These are phyloP conservation scores for Trypanosoma grayi DNA, from an alignment of 208 protist species.

Conservation along the genomic window DNA sequence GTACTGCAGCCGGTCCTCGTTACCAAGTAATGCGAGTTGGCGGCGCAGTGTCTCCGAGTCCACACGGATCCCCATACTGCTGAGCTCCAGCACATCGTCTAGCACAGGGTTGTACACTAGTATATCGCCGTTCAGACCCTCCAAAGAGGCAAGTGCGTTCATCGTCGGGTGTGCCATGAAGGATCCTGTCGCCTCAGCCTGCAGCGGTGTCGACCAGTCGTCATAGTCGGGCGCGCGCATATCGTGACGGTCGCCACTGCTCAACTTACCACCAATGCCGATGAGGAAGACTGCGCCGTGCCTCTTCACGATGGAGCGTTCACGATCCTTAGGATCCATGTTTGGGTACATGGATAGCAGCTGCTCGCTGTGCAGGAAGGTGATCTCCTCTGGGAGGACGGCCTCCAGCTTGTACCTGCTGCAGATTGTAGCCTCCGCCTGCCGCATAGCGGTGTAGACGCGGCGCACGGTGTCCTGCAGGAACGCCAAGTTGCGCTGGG, in stretches of 20 bases:
- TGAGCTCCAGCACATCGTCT: conserved; percentile 85
- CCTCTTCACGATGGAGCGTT: conserved; percentile 62
- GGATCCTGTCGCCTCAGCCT: neutral
- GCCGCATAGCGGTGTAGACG: conserved; percentile 68
- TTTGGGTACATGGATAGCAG: conserved; percentile 77
- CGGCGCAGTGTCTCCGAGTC: conserved; percentile 67
- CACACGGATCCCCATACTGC: conserved; percentile 92
- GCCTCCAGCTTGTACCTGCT: conserved; percentile 44
- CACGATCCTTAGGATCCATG: conserved; percentile 78
- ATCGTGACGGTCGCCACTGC: conserved; percentile 79
- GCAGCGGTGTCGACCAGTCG: conserved; percentile 86
- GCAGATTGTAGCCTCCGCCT: conserved; percentile 64
- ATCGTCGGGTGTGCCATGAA: conserved; percentile 26
- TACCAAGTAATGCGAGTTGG: conserved; percentile 73
- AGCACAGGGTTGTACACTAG: conserved; percentile 83
- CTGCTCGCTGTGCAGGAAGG: conserved; percentile 84
- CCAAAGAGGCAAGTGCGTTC: conserved; percentile 52
- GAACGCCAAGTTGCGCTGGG: conserved; percentile 67
- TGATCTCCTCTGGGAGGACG: conserved; percentile 77
- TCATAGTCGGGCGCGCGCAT: conserved; percentile 90
- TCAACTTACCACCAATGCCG: conserved; percentile 84
- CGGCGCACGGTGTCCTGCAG: conserved; percentile 61
- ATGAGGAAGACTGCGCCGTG: conserved; percentile 90
- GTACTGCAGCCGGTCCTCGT: conserved; percentile 57
- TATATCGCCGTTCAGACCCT: conserved; percentile 90